Percentiles rank a stretch among this genome's conserved stretches.
Evolutionary conservation across 176 grass and related monocot species (phyloP).

Genomic region (Neostapfia colusana): DNA sequence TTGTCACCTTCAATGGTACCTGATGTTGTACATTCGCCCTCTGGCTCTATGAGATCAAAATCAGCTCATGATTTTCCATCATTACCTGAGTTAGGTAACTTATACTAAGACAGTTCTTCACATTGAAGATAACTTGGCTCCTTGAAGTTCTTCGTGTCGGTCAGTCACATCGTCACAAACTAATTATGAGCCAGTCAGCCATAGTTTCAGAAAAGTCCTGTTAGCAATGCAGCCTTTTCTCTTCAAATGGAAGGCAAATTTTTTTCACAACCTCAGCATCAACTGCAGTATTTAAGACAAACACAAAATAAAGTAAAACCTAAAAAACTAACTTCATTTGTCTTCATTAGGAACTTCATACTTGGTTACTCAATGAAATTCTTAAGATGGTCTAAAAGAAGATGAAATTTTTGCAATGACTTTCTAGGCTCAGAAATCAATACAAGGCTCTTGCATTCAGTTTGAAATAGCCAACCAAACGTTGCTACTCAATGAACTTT

Average conservation of each 20-base stretch:
- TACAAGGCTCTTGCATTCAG: not conserved
- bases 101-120: not conserved
- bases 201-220: constrained; percentile 18
- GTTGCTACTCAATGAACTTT: not conserved
- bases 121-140: not conserved
- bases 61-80: not conserved
- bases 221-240: not conserved
- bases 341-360: not conserved
- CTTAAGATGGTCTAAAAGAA: not conserved
- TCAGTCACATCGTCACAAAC: not conserved
- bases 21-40: not conserved
- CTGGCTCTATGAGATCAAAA: not conserved
- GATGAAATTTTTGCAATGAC: not conserved
- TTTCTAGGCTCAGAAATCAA: not conserved
- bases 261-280: not conserved
- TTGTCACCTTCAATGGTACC: not conserved
- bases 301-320: not conserved
- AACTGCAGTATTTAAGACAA: not conserved
- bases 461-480: not conserved
- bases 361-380: not conserved
- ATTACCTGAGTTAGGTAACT: not conserved
- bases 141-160: not conserved
- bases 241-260: not conserved
- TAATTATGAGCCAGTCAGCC: not conserved
- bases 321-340: not conserved